Conservation (phyloP, 73 alveolate genomes). For the Blepharisma stoltei region DNA sequence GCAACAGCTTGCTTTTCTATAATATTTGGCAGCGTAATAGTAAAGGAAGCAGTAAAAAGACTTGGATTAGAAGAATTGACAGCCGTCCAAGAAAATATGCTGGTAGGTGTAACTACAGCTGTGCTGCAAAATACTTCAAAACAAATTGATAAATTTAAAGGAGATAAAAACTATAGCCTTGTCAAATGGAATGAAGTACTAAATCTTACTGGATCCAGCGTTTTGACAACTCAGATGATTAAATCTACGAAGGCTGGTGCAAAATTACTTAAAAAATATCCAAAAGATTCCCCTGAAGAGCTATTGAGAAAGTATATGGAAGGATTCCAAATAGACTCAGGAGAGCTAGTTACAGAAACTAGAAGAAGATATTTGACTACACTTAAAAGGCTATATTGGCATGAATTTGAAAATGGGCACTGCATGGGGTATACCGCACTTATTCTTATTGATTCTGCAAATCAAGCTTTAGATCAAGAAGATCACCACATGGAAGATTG, state of each 20-base stretch:
- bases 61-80: background rate
- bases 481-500: conserved; percentile 28
- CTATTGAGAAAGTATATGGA: background rate
- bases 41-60: background rate
- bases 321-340: background rate
- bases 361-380: conserved; percentile 35
- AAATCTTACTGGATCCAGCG: background rate
- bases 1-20: background rate
- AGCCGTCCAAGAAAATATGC: background rate
- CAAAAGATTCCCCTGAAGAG: background rate
- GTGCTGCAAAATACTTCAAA: background rate
- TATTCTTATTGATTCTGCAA: conserved; percentile 33
- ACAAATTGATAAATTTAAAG: background rate
- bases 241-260: background rate
- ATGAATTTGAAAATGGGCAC: conserved; percentile 34
- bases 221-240: background rate
- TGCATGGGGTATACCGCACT: conserved; percentile 23
- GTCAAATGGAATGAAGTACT: background rate
- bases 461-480: conserved; percentile 36
- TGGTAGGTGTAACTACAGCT: conserved; percentile 14
- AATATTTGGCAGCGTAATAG: background rate
- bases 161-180: background rate
- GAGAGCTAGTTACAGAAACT: conserved; percentile 32
- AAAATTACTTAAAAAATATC: background rate
- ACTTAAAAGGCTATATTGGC: conserved; percentile 44